Evolutionary conservation across 805 yeast species (phyloP), one percentile per base, ranked within the genome.

Genomic region (Diddensiella santjacobensis): DNA sequence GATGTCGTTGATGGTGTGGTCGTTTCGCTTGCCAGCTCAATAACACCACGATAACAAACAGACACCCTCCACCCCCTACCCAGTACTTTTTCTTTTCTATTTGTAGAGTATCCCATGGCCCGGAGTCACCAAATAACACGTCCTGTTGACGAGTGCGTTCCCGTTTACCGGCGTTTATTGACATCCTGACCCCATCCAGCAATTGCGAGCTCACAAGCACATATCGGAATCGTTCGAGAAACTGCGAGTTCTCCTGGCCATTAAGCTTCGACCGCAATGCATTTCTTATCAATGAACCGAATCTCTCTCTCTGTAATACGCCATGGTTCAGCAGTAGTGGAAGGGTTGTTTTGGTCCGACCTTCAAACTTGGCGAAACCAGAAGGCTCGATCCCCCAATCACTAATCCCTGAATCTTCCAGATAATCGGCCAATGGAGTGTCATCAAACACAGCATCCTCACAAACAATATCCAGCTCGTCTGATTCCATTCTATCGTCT

Each of bases 161-260:
- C 24, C 31, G 19, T 24, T n/a, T 26, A 4, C 17, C 17, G n/a
- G 10, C 11, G 10, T 44, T 40, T 4, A 30, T 22, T 6, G 20
- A 19, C 13, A 39, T 17, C 6, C 22, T 5, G 15, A 23, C n/a
- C 11, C 43, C 40, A 63, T 66, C 52, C 29, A 79, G 58, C 17
- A 78, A 61, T 46, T 71, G 75, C 4, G 80, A 74, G 3, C 80
- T 71, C 3, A 78, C 70, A 1, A 79, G 58, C 2, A 68, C 60
- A 57, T 78, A 79, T 40, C 77, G 70, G 53, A 78, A 75, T 52
- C 77, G 77, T 48, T 79, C 83, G 22, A 68, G 53, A 54, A 78
- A 79, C 39, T 59, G 50, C 22, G 51, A 38, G 13, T 60, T 64
- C 48, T 70, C 73, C 17, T 43, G 51, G 5, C 35, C 36, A 1